A percentile compares a stretch with the other conserved stretches of the same genome.
These are phyloP conservation scores for Draba incana DNA, from an alignment of 345 rosid species.

Conservation along the genomic window DNA sequence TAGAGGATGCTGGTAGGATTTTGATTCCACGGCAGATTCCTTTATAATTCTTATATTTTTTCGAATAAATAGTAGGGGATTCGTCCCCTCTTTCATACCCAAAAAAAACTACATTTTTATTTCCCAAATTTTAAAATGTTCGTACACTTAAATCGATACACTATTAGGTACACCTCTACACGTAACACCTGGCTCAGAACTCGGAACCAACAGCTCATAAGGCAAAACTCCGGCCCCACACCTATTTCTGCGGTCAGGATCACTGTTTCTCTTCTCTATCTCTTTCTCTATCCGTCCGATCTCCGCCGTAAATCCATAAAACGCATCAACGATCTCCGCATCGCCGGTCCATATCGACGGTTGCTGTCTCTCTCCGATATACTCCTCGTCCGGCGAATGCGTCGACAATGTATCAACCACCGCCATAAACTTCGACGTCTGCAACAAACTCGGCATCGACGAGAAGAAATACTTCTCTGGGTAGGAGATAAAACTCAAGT, in stretches of 20 bases:
- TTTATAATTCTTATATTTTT: too few relatives aligned
- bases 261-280: constrained; percentile 72
- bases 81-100: too few relatives aligned
- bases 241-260: constrained; percentile 65
- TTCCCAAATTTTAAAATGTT: neutral
- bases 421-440: constrained; percentile 94
- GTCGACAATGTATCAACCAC: constrained; percentile 92
- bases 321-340: constrained; percentile 71
- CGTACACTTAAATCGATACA: constrained; percentile 63
- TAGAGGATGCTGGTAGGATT: too few relatives aligned
- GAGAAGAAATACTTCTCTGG: constrained; percentile 79
- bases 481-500: constrained; percentile 54
- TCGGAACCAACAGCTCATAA: constrained; percentile 84
- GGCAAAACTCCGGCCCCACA: constrained; percentile 98
- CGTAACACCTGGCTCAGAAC: constrained; percentile 93
- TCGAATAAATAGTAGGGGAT: too few relatives aligned
- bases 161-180: constrained; percentile 98
- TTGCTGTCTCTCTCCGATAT: constrained; percentile 89
- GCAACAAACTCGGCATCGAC: constrained; percentile 80
- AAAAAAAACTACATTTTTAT: constrained; percentile 20
- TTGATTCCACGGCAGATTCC: too few relatives aligned
- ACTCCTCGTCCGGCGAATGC: constrained; percentile 97
- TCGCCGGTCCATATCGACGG: constrained; percentile 82
- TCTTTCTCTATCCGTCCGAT: constrained; percentile 77
- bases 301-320: constrained; percentile 73